phyloP scores from a whole-genome alignment of 495 filamentous ascomycete genomes.

The Antarctomyces pellizariae region DNA sequence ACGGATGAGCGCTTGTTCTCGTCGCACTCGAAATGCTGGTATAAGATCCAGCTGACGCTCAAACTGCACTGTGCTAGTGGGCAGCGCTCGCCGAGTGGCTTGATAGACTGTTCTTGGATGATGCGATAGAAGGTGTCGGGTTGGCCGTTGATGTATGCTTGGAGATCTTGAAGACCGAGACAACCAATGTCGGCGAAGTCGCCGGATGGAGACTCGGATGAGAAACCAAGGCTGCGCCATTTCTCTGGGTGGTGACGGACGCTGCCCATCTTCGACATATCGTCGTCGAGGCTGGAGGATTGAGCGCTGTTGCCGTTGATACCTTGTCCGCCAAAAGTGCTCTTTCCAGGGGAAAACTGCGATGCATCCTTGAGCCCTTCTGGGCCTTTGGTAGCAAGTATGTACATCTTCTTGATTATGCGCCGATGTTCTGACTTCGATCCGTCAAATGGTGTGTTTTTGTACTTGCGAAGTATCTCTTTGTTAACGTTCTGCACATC shows the following conservation, averaged over 20 bases:
- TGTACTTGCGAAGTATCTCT: constrained; percentile 74
- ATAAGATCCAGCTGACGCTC: constrained; percentile 67
- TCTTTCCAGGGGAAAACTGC: no score
- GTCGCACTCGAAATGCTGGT: constrained; percentile 89
- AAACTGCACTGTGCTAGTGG: constrained; percentile 75
- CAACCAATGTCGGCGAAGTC: constrained; percentile 80
- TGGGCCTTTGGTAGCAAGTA: constrained; percentile 20
- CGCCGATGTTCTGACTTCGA: constrained; percentile 76
- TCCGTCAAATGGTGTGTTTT: constrained; percentile 59
- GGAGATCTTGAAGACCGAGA: constrained; percentile 92
- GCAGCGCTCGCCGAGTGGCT: constrained; percentile 47
- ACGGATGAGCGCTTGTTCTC: no score
- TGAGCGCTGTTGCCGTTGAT: constrained; percentile 16
- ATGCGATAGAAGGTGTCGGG: constrained; percentile 83
- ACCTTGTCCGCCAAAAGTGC: no score
- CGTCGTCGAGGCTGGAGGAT: constrained; percentile 12
- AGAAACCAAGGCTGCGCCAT: constrained; percentile 82
- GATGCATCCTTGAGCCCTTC: constrained; percentile 20
- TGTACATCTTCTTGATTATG: constrained; percentile 62
- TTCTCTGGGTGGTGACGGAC: constrained; percentile 70
- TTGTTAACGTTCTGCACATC: constrained; percentile 92
- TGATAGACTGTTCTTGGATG: constrained; percentile 69
- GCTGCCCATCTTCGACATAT: constrained; percentile 23
- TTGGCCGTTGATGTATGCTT: constrained; percentile 74
- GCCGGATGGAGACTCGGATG: constrained; percentile 59